Evolutionary conservation across 78 protist species (phyloP), one percentile per base, ranked within the genome.

Genomic region (Speleostelium caveatum): DNA sequence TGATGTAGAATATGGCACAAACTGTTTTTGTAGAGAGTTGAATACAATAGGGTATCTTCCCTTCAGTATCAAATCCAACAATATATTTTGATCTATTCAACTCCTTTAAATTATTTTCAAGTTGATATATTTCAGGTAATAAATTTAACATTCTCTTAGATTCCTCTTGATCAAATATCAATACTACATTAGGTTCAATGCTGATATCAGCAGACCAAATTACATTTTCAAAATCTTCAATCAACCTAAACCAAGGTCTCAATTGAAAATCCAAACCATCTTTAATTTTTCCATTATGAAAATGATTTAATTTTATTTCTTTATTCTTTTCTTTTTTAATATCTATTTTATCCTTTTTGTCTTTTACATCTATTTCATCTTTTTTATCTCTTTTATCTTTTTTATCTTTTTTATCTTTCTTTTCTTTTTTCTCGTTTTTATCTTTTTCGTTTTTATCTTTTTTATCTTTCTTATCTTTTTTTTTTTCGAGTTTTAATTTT

Each of bases 21-120:
- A 80, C 77, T 1, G 89, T 67, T 16, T 66, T 58, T 0, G 89
- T 80, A 26, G 89, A 80, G 2, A 80, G 10, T 33, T 80, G 89
- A 38, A 80, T 12, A 0, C 61, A 56, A 21, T 67, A 80, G 24
- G 77, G 77, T 14, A 26, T 53, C 16, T 6, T 21, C 36, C 89
- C 89, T 41, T 80, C 89, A 53, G 49, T 39, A 67, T 80, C 89
- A 33, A 80, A 80, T 0, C 89, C 89, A 38, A 80, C 21, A 2
- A 80, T 58, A n/a, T 45, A 35, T 26, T 49, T 80, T n/a, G 10
- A 38, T 38, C n/a, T 36, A 28, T 5, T 39, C 2, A 17, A n/a
- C n/a, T n/a, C 56, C 0, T 38, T 33, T 3, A 32, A 1, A 4
- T 38, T 32, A 7, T n/a, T 3, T 22, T 80, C 89, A 26, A 67